Evolutionary conservation across 139 green algal species (phyloP).

Genomic region (Desmodesmus armatus): DNA sequence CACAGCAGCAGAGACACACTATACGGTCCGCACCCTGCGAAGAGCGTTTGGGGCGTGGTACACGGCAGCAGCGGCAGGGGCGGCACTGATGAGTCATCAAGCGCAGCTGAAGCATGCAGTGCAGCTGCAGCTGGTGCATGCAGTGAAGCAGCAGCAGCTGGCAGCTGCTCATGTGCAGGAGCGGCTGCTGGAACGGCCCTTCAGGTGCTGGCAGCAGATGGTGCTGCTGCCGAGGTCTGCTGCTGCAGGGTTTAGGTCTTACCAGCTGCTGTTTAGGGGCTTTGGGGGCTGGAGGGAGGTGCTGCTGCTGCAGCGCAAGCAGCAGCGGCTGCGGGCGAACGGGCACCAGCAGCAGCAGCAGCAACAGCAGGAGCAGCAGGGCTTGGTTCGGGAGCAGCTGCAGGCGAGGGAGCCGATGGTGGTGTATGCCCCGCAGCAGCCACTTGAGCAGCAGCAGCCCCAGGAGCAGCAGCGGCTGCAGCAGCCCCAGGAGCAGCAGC

Average conservation of each 20-base stretch:
- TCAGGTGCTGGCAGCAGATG: neutral
- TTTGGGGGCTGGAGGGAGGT: constrained; percentile 7
- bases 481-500: no score
- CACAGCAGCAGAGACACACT: neutral
- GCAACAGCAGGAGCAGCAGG: neutral
- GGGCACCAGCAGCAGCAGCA: neutral
- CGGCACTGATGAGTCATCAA: neutral
- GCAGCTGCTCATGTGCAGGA: neutral
- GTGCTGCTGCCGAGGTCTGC: neutral
- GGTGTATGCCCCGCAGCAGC: no score
- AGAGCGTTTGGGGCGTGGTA: neutral
- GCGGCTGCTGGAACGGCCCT: neutral
- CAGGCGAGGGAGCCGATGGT: no score
- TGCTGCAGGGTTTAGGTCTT: constrained; percentile 16
- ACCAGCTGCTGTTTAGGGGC: neutral
- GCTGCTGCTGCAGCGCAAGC: neutral
- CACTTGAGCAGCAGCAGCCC: no score
- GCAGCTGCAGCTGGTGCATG: constrained; percentile 1
- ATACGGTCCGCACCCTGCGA: neutral
- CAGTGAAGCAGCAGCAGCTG: neutral
- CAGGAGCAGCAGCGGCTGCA: no score
- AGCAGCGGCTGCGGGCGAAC: neutral
- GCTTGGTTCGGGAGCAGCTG: neutral
- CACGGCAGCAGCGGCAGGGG: neutral
- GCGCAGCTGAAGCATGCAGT: constrained; percentile 8